Conservation (phyloP, 2,329 filamentous ascomycete species). For the Ramichloridium luteum region DNA sequence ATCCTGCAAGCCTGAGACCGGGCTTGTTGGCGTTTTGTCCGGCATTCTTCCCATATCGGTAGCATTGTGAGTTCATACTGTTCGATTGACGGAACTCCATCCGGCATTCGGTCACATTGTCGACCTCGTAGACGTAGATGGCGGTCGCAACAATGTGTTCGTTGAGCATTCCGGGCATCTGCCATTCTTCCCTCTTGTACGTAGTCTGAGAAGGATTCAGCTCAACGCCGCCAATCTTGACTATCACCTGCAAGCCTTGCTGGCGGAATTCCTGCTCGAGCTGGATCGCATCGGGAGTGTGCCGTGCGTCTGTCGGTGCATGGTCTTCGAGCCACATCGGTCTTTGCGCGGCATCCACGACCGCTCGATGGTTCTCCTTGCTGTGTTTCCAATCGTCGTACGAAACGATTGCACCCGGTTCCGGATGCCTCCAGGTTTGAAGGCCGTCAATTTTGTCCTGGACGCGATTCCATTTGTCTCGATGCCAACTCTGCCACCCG, state of each 20-base stretch:
- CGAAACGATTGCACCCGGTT: conserved; percentile 2
- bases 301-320: no score
- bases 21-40: no score
- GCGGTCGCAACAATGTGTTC: conserved; percentile 51
- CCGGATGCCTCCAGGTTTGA: conserved; percentile 4
- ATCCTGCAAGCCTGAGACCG: no score
- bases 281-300: background rate
- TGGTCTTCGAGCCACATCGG: background rate
- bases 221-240: conserved; percentile 46
- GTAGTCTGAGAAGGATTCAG: conserved; percentile 43
- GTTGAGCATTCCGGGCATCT: conserved; percentile 36
- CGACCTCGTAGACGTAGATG: conserved; percentile 46
- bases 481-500: background rate
- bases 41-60: no score
- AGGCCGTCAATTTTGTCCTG: no score
- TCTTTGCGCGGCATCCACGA: background rate
- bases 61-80: no score
- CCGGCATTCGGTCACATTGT: conserved; percentile 44
- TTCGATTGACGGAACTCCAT: conserved; percentile 42
- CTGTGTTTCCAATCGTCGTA: conserved; percentile 5
- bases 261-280: conserved; percentile 25
- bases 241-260: conserved; percentile 45
- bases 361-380: background rate
- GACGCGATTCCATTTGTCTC: background rate
- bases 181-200: conserved; percentile 41